Percentiles rank a stretch among this genome's conserved stretches.
Conservation (phyloP, 495 filamentous ascomycete species). For the Amniculicola lignicola region DNA sequence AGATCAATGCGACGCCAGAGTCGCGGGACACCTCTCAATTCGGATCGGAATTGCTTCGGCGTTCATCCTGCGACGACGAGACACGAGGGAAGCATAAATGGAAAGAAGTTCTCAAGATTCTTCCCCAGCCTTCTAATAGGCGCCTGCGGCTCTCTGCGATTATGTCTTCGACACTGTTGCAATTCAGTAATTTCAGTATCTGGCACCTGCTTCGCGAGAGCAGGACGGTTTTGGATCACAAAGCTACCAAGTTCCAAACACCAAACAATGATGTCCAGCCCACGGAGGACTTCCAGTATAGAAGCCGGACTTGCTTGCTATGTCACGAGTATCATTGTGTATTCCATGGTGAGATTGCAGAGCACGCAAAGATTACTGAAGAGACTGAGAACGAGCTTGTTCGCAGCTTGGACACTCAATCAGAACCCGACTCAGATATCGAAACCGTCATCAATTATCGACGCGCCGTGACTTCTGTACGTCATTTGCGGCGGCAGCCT, state of each 20-base stretch:
- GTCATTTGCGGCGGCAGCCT: not conserved
- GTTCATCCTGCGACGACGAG: too few relatives aligned
- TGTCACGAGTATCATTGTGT: slow-evolving; percentile 27
- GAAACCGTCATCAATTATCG: not conserved
- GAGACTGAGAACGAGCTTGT: slow-evolving; percentile 7
- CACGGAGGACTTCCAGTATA: not conserved
- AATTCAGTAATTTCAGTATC: slow-evolving; percentile 33
- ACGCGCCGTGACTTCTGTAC: not conserved
- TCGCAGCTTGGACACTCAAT: not conserved
- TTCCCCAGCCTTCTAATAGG: slow-evolving; percentile 23
- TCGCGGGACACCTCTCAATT: too few relatives aligned
- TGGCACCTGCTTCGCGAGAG: slow-evolving; percentile 38
- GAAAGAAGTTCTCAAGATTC: slow-evolving; percentile 25
- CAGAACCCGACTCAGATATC: not conserved
- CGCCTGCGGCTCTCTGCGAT: slow-evolving; percentile 28
- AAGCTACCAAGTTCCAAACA: not conserved
- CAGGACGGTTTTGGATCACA: not conserved
- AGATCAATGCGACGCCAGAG: not conserved
- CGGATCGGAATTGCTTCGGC: too few relatives aligned
- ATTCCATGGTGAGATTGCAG: slow-evolving; percentile 37
- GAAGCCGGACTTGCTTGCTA: not conserved
- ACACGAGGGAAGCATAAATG: slow-evolving; percentile 31
- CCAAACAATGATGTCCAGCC: not conserved
- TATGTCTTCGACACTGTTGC: slow-evolving; percentile 34
- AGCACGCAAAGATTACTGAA: slow-evolving; percentile 20